phyloP scores from a whole-genome alignment of 306 rosid species.

The Rubus parviflorus region DNA sequence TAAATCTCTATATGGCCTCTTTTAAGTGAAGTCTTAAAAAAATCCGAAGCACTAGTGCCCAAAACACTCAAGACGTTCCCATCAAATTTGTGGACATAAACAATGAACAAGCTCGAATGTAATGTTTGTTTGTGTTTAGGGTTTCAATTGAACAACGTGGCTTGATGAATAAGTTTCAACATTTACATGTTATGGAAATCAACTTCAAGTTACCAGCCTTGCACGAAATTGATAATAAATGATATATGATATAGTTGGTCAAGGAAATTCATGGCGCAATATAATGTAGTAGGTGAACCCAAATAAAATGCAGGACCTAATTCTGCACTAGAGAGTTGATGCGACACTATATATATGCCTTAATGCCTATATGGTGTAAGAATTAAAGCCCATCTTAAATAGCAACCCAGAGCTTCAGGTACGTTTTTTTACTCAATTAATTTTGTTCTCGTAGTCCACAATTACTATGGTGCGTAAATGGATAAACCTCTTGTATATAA shows the following conservation, averaged over 20 bases:
- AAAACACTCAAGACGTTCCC: too few species aligned
- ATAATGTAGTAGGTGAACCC: conserved; percentile 19
- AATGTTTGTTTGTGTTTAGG: not conserved
- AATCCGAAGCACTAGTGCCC: too few species aligned
- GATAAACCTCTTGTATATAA: too few species aligned
- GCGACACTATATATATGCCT: not conserved
- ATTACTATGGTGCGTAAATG: too few species aligned
- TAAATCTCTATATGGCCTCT: too few species aligned
- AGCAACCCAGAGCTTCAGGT: not conserved
- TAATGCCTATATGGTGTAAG: not conserved
- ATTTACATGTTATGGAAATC: not conserved
- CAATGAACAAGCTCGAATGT: too few species aligned
- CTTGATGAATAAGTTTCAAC: not conserved
- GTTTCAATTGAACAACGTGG: not conserved
- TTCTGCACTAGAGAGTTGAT: not conserved
- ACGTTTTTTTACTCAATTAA: not conserved
- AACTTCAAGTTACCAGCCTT: not conserved
- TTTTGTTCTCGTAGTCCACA: too few species aligned
- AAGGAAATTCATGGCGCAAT: conserved; percentile 12
- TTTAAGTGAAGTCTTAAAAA: too few species aligned
- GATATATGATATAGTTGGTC: conserved; percentile 10
- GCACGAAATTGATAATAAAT: not conserved
- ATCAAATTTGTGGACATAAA: too few species aligned
- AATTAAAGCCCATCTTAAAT: not conserved
- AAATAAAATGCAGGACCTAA: conserved; percentile 1